Percentiles rank a stretch among this genome's conserved stretches.
Conservation (phyloP, 1,284 basidiomycete species). For the Ceratobasidium sp. region DNA sequence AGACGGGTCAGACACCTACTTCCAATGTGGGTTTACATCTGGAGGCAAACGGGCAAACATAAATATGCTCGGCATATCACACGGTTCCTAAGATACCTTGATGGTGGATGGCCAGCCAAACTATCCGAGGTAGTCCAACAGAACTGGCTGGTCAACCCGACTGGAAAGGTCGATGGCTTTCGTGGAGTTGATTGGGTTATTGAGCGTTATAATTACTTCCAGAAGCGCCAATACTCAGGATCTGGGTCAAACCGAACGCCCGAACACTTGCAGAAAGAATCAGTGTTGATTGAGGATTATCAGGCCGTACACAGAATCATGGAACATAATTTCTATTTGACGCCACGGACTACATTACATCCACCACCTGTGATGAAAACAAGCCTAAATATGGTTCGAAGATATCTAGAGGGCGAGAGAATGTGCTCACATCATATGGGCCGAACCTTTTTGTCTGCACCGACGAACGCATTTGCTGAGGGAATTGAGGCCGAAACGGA, state of each 20-base stretch:
- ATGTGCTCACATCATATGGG: background rate
- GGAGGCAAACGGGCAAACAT: constrained; percentile 48
- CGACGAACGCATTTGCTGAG: background rate
- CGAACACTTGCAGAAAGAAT: background rate
- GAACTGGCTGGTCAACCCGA: too few relatives aligned
- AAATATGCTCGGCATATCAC: constrained; percentile 51
- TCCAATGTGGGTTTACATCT: constrained; percentile 49
- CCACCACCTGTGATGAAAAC: background rate
- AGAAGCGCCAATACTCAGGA: constrained; percentile 40
- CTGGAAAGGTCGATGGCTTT: too few relatives aligned
- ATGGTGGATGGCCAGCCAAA: too few relatives aligned
- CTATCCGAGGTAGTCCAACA: too few relatives aligned
- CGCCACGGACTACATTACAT: background rate
- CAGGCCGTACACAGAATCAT: background rate
- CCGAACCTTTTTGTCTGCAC: background rate
- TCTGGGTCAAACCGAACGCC: background rate
- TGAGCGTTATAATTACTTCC: constrained; percentile 48
- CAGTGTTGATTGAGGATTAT: background rate
- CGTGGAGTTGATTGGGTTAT: too few relatives aligned
- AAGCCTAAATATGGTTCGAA: background rate
- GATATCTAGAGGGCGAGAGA: background rate
- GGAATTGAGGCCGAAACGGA: background rate
- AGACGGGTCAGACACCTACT: constrained; percentile 49
- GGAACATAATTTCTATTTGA: background rate
- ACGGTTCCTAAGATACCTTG: constrained; percentile 29